Evolutionary conservation across 805 yeast species (phyloP), one percentile per base, ranked within the genome.

Genomic region (Debaryomyces prosopidis): DNA sequence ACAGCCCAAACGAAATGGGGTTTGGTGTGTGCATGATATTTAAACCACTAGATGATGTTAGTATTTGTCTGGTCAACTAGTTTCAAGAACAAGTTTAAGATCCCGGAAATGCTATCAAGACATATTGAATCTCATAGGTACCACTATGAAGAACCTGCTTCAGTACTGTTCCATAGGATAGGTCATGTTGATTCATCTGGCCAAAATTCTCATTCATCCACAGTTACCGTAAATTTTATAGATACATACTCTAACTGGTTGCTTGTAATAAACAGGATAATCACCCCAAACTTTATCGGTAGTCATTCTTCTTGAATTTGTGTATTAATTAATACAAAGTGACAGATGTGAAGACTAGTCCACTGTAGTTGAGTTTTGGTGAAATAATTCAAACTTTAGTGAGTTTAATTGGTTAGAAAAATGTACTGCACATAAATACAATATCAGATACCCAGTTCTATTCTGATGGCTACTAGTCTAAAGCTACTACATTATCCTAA

Each of bases 1-100:
- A 81, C 76, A 23, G 89, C 73, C 59, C 76, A 82, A 62, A 86
- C 83, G 51, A 85, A 71, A 66, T 86, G 89, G 35, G 95, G 95
- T 61, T 82, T 81, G 53, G 79, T 80, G 68, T 86, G 85, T 18
- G 91, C 87, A 55, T 82, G 84, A 68, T 81, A 86, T 63, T 91
- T 84, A 53, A 76, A 65, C 87, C 87, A 83, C 86, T 81, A 51
- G n/a, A 30, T 46, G 10, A 23, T 12, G 41, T 38, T 38, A 38
- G 41, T 38, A 36, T 20, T 19, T 23, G 26, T 23, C 5, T 23
- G 9, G 26, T 23, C 26, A 2, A 23, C 6, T 23, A 10, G 26
- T 23, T 4, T n/a, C n/a, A n/a, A n/a, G n/a, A n/a, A n/a, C n/a
- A n/a, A n/a, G n/a, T n/a, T n/a, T n/a, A n/a, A n/a, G n/a, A n/a